Percentiles rank a stretch among this genome's conserved stretches.
Evolutionary conservation across 176 grass and related monocot genomes (phyloP).

Genomic region (Oropetium thomaeum): DNA sequence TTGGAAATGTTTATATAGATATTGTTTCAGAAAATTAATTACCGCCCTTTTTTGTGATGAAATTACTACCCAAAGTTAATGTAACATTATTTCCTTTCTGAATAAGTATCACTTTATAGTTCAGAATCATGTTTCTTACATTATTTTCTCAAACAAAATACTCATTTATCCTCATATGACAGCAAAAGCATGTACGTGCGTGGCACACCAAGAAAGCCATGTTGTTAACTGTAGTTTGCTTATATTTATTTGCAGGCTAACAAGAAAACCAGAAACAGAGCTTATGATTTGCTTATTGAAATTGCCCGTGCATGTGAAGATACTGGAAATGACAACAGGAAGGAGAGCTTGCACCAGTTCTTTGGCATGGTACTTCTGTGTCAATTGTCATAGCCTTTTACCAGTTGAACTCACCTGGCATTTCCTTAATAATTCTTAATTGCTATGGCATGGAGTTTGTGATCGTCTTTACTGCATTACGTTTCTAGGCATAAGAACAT

Average conservation of each 20-base stretch:
- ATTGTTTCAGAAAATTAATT: neutral
- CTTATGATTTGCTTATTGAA: constrained; percentile 93
- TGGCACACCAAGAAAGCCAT: neutral
- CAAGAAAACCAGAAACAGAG: constrained; percentile 89
- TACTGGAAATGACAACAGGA: constrained; percentile 50
- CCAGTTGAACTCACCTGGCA: neutral
- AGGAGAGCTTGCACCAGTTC: constrained; percentile 70
- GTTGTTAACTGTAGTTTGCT: constrained; percentile 22
- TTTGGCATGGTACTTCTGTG: constrained; percentile 78
- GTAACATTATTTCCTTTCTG: neutral
- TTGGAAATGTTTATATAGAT: neutral
- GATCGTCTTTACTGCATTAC: neutral
- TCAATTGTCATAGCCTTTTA: neutral
- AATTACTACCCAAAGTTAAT: neutral
- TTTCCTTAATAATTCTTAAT: neutral
- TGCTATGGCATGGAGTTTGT: neutral
- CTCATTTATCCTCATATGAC: constrained; percentile 6
- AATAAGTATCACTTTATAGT: neutral
- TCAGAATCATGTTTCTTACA: neutral
- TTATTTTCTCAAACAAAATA: neutral
- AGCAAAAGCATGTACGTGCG: neutral
- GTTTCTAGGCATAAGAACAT: neutral
- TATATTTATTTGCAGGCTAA: constrained; percentile 71
- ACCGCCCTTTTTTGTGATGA: no score
- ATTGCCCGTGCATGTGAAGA: constrained; percentile 82